Base-by-base conservation (phyloP, 1,284 basidiomycete species). In the Leccinum fallax region DNA sequence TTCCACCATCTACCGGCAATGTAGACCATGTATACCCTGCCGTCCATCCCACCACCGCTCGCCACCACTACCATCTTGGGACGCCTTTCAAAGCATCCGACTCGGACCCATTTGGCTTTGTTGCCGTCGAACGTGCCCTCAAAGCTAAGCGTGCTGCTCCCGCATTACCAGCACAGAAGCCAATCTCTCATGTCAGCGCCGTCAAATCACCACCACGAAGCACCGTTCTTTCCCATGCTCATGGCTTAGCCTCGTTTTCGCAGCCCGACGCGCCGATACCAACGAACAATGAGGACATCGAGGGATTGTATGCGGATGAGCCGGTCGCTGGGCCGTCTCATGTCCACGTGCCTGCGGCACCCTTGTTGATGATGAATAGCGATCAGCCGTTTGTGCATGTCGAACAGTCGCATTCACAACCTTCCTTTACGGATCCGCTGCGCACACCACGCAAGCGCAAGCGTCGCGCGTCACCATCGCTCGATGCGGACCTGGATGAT, bases 91-190 rank as follows among this genome's bases (percentile, higher is more conserved):
- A 49, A 5, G 57, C 67, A 4, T 73, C 70, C 24, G 74, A 74
- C 43, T 71, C 75, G 0, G 81, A 83, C 48, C 81, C 80, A 1
- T 82, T 82, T 59, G 80, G 80, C 0, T 76, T 82, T 28, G 65
- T 80, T 19, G 80, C 78, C 8, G 73, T 77, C 1, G 81, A 82
- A 67, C 68, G 72, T 30, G 73, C 74, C 21, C 58, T 81, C 53
- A 80, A 78, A 51, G 65, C 65, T 2, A 74, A 66, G 30, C 70
- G 65, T 4, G 28, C 26, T 6, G 53, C 49, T 2, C 57, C 58
- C 36, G 53, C 55, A 5, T 57, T 55, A 30, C 55, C 52, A 26
- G 55, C 58, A 30, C 64, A 11, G 34, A 67, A 60, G 53, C 56
- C 68, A 16, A 10, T 49, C 8, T 56, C 55, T 8, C 62, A 64